Evolutionary conservation across 2,329 filamentous ascomycete genomes (phyloP).

Genomic region (Dothistroma septosporum): DNA sequence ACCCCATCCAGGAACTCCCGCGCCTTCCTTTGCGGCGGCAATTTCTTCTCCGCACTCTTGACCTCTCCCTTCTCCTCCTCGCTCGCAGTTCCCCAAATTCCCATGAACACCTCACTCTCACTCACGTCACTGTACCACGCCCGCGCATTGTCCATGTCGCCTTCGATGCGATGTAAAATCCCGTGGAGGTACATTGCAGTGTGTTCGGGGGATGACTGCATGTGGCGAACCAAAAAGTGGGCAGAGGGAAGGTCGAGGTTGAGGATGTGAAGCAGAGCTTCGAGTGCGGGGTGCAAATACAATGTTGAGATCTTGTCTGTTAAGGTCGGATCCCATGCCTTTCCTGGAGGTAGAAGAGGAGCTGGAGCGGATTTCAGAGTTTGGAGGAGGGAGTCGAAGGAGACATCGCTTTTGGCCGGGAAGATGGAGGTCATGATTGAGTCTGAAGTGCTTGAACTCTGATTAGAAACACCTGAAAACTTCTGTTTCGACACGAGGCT

Average conservation of each 20-base stretch:
- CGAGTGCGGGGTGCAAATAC: slow-evolving; percentile 46
- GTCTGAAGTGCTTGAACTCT: not conserved
- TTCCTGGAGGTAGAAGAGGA: slow-evolving; percentile 26
- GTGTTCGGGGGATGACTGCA: slow-evolving; percentile 47
- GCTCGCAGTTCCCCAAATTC: slow-evolving; percentile 33
- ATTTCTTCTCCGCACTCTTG: slow-evolving; percentile 33
- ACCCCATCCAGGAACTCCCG: slow-evolving; percentile 14
- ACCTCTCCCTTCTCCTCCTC: slow-evolving; percentile 27
- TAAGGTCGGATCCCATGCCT: slow-evolving; percentile 22
- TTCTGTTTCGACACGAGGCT: no score
- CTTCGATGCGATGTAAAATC: slow-evolving; percentile 50
- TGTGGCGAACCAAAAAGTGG: slow-evolving; percentile 52
- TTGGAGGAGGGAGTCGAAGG: slow-evolving; percentile 31
- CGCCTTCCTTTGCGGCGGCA: slow-evolving; percentile 11
- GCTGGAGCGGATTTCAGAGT: slow-evolving; percentile 29
- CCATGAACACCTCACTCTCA: slow-evolving; percentile 34
- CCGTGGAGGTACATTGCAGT: slow-evolving; percentile 52
- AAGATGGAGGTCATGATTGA: slow-evolving; percentile 3
- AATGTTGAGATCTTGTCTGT: slow-evolving; percentile 31
- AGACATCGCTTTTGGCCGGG: slow-evolving; percentile 4
- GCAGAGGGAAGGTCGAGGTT: slow-evolving; percentile 50
- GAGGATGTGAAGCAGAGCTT: slow-evolving; percentile 50
- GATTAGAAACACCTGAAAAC: not conserved
- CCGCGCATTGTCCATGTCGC: slow-evolving; percentile 48
- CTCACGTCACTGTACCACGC: slow-evolving; percentile 48